phyloP scores from a whole-genome alignment of 176 grass and related monocot genomes.

The Chloris gayana region DNA sequence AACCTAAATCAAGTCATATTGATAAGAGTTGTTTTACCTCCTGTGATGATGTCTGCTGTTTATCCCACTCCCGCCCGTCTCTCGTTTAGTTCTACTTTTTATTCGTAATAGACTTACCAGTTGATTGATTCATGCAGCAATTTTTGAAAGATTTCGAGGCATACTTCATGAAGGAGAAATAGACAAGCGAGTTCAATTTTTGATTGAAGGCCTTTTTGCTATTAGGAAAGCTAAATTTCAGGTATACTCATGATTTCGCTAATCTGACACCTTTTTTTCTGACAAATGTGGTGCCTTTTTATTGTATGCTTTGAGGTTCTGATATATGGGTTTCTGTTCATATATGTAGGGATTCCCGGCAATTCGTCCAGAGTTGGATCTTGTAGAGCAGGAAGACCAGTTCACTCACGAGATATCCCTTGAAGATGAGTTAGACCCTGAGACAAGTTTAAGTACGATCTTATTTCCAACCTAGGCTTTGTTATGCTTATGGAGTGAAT shows the following conservation, averaged over 20 bases:
- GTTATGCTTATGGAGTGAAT: constrained; percentile 22
- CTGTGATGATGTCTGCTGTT: background rate
- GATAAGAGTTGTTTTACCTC: background rate
- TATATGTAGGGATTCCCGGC: constrained; percentile 84
- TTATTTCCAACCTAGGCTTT: constrained; percentile 15
- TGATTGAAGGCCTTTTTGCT: constrained; percentile 98
- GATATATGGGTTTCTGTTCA: constrained; percentile 23
- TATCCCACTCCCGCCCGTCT: background rate
- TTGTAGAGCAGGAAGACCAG: constrained; percentile 97
- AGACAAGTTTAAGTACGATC: constrained; percentile 77
- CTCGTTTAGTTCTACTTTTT: background rate
- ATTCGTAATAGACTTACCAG: constrained; percentile 10
- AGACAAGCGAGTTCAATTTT: constrained; percentile 91
- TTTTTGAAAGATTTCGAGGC: constrained; percentile 96
- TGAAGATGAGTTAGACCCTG: constrained; percentile 83
- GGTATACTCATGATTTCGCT: constrained; percentile 49
- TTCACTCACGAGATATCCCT: constrained; percentile 92
- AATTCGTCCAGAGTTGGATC: constrained; percentile 86
- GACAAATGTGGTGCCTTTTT: background rate
- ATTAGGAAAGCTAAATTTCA: constrained; percentile 98
- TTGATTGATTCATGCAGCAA: constrained; percentile 53
- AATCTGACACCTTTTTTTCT: background rate
- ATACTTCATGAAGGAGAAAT: constrained; percentile 99
- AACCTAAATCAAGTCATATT: background rate
- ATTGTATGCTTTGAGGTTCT: constrained; percentile 19